Base-by-base conservation (phyloP, 192 early-diverging fungal species). In the Backusella tuberculispora region DNA sequence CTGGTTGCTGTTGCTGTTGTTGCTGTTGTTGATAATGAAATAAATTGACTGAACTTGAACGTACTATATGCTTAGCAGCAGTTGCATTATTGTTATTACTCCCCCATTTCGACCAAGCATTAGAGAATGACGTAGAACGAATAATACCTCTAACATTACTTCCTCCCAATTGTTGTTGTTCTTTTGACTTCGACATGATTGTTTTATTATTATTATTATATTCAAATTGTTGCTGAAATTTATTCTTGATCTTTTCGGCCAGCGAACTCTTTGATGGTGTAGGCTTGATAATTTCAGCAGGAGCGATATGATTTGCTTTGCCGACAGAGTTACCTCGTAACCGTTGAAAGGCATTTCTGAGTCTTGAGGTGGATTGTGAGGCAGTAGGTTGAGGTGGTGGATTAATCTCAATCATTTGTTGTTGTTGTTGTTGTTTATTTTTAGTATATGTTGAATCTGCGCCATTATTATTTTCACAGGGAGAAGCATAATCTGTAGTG, bases 171-270 rank as follows among this genome's bases (percentile, higher is more conserved):
- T 5, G 48, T 50, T 14, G 45, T 13, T 46, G 45, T 13, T 9
- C 6, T 9, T 46, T 6, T 46, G 13, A 6, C 34, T 7, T 63
- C 6, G 45, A 13, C 7, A 13, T 65, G 43, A 46, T 4, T 69
- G 24, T 7, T 12, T 46, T 69, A 12, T 69, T 69, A 29, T 69
- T 68, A 10, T 50, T 21, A 56, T 56, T 56, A 12, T 56, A 56
- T 56, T 69, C 60, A 2, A 63, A 24, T 63, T 63, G 60, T 46
- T 46, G 6, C 10, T 63, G 67, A 34, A 69, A 69, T 44, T 69
- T 69, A 19, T 12, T 69, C 42, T 69, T 69, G 42, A 69, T 69
- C 43, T 69, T 69, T 21, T 69, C 26, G 43, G 67, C 67, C 21
- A 69, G 43, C 43, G 67, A 46, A 29, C 50, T 56, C 42, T 43